Evolutionary conservation across 2,329 filamentous ascomycete genomes (phyloP).

Genomic region (Akanthomyces uredinophilus): DNA sequence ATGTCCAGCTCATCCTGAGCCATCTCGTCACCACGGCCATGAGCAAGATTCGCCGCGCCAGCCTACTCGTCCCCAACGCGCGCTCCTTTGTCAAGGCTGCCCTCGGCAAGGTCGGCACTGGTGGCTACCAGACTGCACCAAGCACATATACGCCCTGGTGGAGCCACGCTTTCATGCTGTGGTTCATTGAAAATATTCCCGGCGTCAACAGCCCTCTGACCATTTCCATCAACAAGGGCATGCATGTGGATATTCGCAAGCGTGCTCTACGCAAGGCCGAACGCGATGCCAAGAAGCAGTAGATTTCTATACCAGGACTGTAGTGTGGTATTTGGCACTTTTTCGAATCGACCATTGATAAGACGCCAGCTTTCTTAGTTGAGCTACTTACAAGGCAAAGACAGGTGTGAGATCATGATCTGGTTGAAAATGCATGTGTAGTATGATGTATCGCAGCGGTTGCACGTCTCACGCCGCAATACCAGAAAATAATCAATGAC

Average conservation of each 20-base stretch:
- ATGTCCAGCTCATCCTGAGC: constrained; percentile 85
- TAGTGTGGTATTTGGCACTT: neutral
- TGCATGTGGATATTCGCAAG: constrained; percentile 79
- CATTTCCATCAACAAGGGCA: constrained; percentile 51
- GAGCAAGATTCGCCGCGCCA: constrained; percentile 87
- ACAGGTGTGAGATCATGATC: too few species aligned
- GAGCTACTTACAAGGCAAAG: neutral
- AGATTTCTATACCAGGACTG: neutral
- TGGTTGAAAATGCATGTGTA: neutral
- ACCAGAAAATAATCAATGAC: neutral
- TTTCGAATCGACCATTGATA: neutral
- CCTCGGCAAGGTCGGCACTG: constrained; percentile 75
- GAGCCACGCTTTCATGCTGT: constrained; percentile 86
- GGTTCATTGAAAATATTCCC: constrained; percentile 61
- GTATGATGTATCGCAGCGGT: neutral
- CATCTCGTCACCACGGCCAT: constrained; percentile 95
- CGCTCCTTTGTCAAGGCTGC: constrained; percentile 75
- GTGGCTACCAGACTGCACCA: constrained; percentile 71
- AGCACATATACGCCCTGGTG: constrained; percentile 90
- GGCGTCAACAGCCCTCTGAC: constrained; percentile 44
- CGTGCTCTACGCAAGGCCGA: constrained; percentile 80
- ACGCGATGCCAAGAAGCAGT: constrained; percentile 69
- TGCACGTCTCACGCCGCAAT: too few species aligned
- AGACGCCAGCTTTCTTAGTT: neutral
- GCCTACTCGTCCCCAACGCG: constrained; percentile 72